Base-by-base conservation (phyloP, 75 land plant species). In the Pinus taeda region DNA sequence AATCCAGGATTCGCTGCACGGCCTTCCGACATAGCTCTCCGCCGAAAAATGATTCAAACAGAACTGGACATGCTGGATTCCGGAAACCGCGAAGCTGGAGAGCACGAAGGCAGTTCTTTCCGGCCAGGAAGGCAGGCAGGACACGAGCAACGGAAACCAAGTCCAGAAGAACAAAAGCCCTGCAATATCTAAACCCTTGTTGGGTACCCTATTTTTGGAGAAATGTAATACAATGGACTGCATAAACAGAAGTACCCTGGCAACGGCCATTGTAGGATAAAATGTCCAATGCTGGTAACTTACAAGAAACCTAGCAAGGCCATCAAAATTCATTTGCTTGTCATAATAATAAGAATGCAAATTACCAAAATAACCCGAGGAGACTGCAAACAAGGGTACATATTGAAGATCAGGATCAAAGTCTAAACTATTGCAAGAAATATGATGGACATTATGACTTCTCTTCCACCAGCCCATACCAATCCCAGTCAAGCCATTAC, bases 51-150 rank as follows among this genome's bases (percentile, higher is more conserved):
- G 93, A 83, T 92, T 92, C 77, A 92, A 61, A 57, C 84, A 81
- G 80, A 92, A 92, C 80, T 92, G 93, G 17, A 92, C 82, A 62
- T 92, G 93, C 80, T 92, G 93, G 20, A 92, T 77, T 2, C 90
- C 84, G 2, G 92, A 87, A 15, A 89, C 85, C 0, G 82, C 81
- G 39, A 92, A 87, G 59, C 89, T 81, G 18, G 78, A 59, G 2
- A 92, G 69, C 29, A 92, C 86, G 45, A 92, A 92, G 20, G 67
- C 42, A 3, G 85, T 56, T 74, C 89, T 85, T 57, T 91, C 90
- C 0, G n/a, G 18, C 83, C 78, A 79, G 55, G 64, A 82, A 0
- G 93, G 91, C 39, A 93, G 53, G 67, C 71, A 87, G 2, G 93
- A 85, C 26, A 93, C 80, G 1, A 93, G 85, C 7, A 83, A 75